These are phyloP conservation scores for Backusella luteola DNA, from an alignment of 192 early-diverging fungal genomes.

Conservation along the genomic window DNA sequence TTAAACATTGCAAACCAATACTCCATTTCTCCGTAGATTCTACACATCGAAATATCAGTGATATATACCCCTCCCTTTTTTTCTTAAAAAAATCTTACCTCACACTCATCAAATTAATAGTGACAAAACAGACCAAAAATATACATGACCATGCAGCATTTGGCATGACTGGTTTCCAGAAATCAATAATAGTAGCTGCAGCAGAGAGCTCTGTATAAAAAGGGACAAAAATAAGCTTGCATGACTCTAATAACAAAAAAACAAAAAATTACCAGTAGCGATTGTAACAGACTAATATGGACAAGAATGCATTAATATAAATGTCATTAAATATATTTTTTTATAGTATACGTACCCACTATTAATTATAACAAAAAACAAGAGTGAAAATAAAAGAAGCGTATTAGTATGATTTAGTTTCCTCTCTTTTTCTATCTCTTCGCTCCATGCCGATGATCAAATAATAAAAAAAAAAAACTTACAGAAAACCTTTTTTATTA, in stretches of 20 bases:
- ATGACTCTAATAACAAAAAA: neutral
- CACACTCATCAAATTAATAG: conserved; percentile 62
- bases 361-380: neutral
- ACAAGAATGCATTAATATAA: neutral
- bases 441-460: neutral
- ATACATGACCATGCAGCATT: conserved; percentile 44
- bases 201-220: conserved; percentile 66
- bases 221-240: neutral
- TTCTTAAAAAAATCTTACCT: neutral
- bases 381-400: conserved; percentile 27
- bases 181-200: conserved; percentile 81
- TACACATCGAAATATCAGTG: neutral
- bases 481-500: conserved; percentile 14
- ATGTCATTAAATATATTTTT: neutral
- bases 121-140: conserved; percentile 59
- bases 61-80: neutral
- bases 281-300: conserved; percentile 18
- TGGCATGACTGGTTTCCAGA: conserved; percentile 44
- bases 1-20: conserved; percentile 80
- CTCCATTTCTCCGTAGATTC: conserved; percentile 89
- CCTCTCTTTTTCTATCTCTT: neutral
- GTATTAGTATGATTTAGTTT: conserved; percentile 10
- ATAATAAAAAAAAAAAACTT: conserved; percentile 4
- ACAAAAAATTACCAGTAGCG: conserved; percentile 17
- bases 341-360: conserved; percentile 25